Base-by-base conservation (phyloP, 2,329 filamentous ascomycete species). In the Malbranchea cinnamomea region DNA sequence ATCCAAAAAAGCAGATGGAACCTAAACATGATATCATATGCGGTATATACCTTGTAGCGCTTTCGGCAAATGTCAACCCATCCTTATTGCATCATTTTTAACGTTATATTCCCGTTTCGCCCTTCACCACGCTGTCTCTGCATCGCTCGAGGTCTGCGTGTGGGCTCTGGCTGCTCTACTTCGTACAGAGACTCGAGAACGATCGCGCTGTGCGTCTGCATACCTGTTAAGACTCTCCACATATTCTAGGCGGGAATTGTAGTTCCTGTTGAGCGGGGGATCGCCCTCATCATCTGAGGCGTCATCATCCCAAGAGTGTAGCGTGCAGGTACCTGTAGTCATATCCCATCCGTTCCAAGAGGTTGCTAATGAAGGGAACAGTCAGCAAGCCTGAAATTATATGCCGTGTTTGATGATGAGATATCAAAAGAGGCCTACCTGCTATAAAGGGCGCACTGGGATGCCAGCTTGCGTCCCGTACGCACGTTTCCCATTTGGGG, bases 401-500 rank as follows among this genome's bases (percentile, higher is more conserved):
- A 23, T 14, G 17, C 21, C 21, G 12, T 22, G 10, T 5, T 9
- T 26, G 20, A 7, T 22, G 16, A 10, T n/a, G 11, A 15, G 24
- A n/a, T 12, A 29, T 23, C 33, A 30, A 28, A 28, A 21, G 16
- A 16, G 33, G 54, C 63, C 50, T 56, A 71, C 66, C 68, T 42
- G 73, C 84, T 39, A 94, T 63, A 23, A 92, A 64, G 1, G 84
- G 83, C 2, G 78, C 81, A 40, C 67, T 77, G 1, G 85, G 85
- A 57, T 92, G 84, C 85, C 85, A 93, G 47, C 78, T 83, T 13
- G 79, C 82, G 60, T 94, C 85, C 19, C 85, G 66, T 12, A 93
- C 81, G 41, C 81, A 81, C 0, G 82, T 83, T 38, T 68, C 68
- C 78, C 79, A 87, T 6, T 60, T 57, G 16, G 63, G 54, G 17